Evolutionary conservation across 805 yeast species (phyloP), one percentile per base, ranked within the genome.

Genomic region (Saturnispora gosingensis): DNA sequence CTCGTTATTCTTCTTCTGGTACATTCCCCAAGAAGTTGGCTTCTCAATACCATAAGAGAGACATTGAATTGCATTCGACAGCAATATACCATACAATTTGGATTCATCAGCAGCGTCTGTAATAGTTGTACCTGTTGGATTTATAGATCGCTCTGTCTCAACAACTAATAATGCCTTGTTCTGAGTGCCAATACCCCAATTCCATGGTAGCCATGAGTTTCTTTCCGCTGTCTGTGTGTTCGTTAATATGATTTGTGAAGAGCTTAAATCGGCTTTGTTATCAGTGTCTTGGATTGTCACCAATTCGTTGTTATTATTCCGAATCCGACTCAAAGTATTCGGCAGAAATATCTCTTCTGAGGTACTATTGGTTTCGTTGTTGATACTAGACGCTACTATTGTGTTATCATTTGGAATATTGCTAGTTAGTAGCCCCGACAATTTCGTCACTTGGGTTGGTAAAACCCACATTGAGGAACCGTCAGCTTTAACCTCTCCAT

Each of bases 21-120:
- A 56, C 36, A 54, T 65, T 0, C 65, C 68, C 72, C 72, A 68
- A 1, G 68, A 58, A 3, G 53, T 38, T 5, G 66, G 53, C n/a
- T 54, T 58, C 3, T 58, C 48, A 5, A 53, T 52, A 5, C 54
- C 54, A 10, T 60, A 52, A 1, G 62, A 58, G 32, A 57, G 51
- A 24, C 51, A 48, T 38, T 59, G 55, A 8, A 69, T 55, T 10
- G 60, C 59, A 18, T 57, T 60, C 8, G 45, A 46, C 0, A 66
- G 61, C 32, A 60, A 64, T 30, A 56, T 56, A 3, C 63, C 60
- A 2, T 59, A 51, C 9, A 59, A 56, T 32, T 61, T 62, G 9
- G 59, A 50, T 18, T 54, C 56, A 30, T 55, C 58, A 48, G 42
- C 55, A 27, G 53, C 54, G 22, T 47, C 53, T n/a, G 28, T 28